Evolutionary conservation across 2,329 filamentous ascomycete species (phyloP).

Genomic region (Proliferodiscus dingleyae): DNA sequence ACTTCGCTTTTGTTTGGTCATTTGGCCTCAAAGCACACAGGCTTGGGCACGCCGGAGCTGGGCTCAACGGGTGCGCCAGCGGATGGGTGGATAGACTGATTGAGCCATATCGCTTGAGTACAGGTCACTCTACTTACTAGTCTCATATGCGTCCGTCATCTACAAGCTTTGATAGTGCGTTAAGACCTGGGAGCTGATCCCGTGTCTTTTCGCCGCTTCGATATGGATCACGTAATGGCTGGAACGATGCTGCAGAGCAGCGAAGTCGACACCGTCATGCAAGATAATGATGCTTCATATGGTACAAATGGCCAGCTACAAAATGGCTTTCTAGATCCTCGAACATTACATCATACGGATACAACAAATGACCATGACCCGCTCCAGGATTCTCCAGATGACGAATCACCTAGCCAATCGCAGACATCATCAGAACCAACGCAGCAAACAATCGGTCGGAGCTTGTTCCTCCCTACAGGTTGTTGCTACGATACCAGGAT

Average conservation of each 20-base stretch:
- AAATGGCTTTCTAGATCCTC: conserved; percentile 25
- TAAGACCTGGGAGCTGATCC: too few species aligned
- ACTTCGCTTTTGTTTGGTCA: not conserved
- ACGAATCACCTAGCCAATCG: conserved; percentile 14
- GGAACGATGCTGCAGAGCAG: conserved; percentile 12
- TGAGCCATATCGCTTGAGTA: too few species aligned
- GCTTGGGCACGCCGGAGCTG: too few species aligned
- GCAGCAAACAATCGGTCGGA: conserved; percentile 6
- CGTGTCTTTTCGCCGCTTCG: too few species aligned
- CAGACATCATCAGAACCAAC: conserved; percentile 7
- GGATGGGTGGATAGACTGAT: too few species aligned
- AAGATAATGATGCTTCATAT: conserved; percentile 10
- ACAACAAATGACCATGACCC: conserved; percentile 10
- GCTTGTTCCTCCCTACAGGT: conserved; percentile 55
- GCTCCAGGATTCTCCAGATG: conserved; percentile 8
- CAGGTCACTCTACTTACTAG: too few species aligned
- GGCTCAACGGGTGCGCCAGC: too few species aligned
- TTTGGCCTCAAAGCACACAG: too few species aligned
- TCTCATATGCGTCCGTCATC: too few species aligned
- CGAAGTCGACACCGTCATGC: conserved; percentile 20
- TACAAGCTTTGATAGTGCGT: too few species aligned
- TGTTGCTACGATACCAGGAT: conserved; percentile 91
- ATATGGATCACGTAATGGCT: conserved; percentile 9
- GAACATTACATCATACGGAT: conserved; percentile 10
- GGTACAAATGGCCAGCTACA: conserved; percentile 9